Evolutionary conservation across 345 rosid species (phyloP), one percentile per base, ranked within the genome.

Genomic region (Gossypium australe): DNA sequence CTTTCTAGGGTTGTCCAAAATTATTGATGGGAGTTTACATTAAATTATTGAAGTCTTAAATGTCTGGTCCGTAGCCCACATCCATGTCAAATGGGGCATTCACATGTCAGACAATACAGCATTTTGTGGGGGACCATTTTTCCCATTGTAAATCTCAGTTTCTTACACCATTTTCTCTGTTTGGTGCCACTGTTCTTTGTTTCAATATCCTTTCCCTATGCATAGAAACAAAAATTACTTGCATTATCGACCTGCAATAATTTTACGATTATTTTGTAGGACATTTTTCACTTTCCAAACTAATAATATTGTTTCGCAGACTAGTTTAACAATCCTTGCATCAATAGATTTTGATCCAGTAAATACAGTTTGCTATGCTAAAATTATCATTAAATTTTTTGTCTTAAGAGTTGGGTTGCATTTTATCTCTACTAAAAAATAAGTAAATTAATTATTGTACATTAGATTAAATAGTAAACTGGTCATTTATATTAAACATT

Each of bases 321-420:
- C 7, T 34, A 34, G 1, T 34, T 5, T 34, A 34, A 34, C 41
- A 5, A 1, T 34, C 41, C 41, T 34, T 34, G 41, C 41, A 34
- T 34, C 41, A 5, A 5, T 34, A 34, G 7, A 34, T 34, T 5
- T 34, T 5, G 41, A 6, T 34, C 41, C 38, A 34, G 6, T 34
- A 34, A 34, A 4, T 34, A 34, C 38, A 34, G 7, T 34, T 5
- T 34, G 41, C 1, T 34, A 34, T 34, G 41, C 7, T 34, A 34
- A 34, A 4, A 34, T 4, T 34, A 4, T 5, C 41, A 34, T 34
- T 34, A 34, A 4, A 5, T 0, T 34, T 34, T 34, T 5, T 34
- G 1, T 34, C 0, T 34, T 34, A 5, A 34, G 2, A 34, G 41
- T 5, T 1, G 7, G 0, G 1, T 34, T 34, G 0, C 0, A 34